phyloP scores from a whole-genome alignment of 2,329 filamentous ascomycete species.

The Torrubiellomyces zombiae region DNA sequence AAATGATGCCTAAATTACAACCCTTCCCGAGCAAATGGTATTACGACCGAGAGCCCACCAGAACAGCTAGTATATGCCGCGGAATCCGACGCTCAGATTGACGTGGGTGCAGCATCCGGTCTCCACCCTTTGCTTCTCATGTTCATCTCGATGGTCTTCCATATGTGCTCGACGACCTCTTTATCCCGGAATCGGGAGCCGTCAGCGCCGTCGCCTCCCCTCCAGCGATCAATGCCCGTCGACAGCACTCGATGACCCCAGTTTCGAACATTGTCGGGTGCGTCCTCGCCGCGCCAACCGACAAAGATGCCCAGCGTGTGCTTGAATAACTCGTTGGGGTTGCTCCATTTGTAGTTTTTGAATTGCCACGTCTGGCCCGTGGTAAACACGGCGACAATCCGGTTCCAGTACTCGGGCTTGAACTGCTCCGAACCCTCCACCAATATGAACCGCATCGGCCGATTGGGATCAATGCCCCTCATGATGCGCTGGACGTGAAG shows the following conservation, averaged over 20 bases:
- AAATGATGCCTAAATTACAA: too few relatives aligned
- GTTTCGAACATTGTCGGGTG: slow-evolving; percentile 59
- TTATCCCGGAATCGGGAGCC: slow-evolving; percentile 64
- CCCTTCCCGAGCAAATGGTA: too few relatives aligned
- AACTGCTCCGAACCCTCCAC: slow-evolving; percentile 89
- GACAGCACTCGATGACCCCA: slow-evolving; percentile 77
- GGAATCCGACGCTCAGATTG: slow-evolving; percentile 20
- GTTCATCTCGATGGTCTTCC: slow-evolving; percentile 72
- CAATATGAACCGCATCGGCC: slow-evolving; percentile 81
- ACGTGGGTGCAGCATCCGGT: slow-evolving; percentile 47
- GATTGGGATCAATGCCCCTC: slow-evolving; percentile 49
- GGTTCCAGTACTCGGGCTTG: slow-evolving; percentile 94
- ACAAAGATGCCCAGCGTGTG: slow-evolving; percentile 79
- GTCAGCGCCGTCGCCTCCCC: slow-evolving; percentile 32
- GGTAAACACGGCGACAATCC: slow-evolving; percentile 91
- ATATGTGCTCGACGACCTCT: slow-evolving; percentile 84
- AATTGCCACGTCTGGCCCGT: slow-evolving; percentile 98
- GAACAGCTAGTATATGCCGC: too few relatives aligned
- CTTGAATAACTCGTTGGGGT: slow-evolving; percentile 73
- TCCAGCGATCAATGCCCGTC: slow-evolving; percentile 74
- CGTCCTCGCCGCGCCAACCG: slow-evolving; percentile 73
- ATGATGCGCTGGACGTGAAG: slow-evolving; percentile 70
- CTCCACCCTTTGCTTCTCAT: slow-evolving; percentile 80
- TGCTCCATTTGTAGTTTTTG: slow-evolving; percentile 93
- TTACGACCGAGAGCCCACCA: too few relatives aligned